Evolutionary conservation across 2,329 filamentous ascomycete genomes (phyloP).

Genomic region (Corinectria fuckeliana): DNA sequence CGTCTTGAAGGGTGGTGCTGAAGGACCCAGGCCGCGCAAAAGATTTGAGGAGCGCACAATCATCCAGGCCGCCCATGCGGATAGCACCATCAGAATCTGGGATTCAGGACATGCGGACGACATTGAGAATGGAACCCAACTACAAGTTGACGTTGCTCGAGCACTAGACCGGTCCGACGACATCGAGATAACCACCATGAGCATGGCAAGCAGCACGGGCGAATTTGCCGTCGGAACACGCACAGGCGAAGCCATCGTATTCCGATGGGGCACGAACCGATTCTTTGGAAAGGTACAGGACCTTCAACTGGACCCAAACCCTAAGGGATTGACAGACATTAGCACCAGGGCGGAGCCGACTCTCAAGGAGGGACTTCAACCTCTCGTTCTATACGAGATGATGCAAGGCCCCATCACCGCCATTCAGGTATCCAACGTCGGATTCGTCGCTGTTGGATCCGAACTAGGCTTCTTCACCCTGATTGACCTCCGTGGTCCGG

Average conservation of each 20-base stretch:
- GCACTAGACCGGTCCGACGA: slow-evolving; percentile 81
- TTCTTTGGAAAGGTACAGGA: slow-evolving; percentile 68
- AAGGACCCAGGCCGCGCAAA: slow-evolving; percentile 72
- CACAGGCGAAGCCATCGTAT: slow-evolving; percentile 85
- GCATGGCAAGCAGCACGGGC: slow-evolving; percentile 78
- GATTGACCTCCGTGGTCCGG: slow-evolving; percentile 86
- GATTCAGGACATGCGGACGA: slow-evolving; percentile 92
- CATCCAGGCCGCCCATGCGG: slow-evolving; percentile 85
- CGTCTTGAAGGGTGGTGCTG: slow-evolving; percentile 80
- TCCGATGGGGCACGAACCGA: slow-evolving; percentile 85
- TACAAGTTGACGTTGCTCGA: slow-evolving; percentile 87
- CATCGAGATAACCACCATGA: slow-evolving; percentile 79
- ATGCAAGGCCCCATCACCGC: slow-evolving; percentile 81
- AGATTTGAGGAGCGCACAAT: slow-evolving; percentile 85
- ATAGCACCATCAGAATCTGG: slow-evolving; percentile 92
- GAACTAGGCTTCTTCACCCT: slow-evolving; percentile 81
- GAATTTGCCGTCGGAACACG: slow-evolving; percentile 84
- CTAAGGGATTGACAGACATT: slow-evolving; percentile 78
- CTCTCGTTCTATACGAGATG: slow-evolving; percentile 82
- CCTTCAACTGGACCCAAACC: slow-evolving; percentile 61
- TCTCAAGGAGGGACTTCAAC: slow-evolving; percentile 82
- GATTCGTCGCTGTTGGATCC: slow-evolving; percentile 88
- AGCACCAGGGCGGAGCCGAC: slow-evolving; percentile 71
- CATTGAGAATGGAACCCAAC: slow-evolving; percentile 80
- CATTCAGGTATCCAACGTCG: slow-evolving; percentile 86